These are phyloP conservation scores for Chrysoporthe cubensis DNA, from an alignment of 2,329 filamentous ascomycete species.

Conservation along the genomic window DNA sequence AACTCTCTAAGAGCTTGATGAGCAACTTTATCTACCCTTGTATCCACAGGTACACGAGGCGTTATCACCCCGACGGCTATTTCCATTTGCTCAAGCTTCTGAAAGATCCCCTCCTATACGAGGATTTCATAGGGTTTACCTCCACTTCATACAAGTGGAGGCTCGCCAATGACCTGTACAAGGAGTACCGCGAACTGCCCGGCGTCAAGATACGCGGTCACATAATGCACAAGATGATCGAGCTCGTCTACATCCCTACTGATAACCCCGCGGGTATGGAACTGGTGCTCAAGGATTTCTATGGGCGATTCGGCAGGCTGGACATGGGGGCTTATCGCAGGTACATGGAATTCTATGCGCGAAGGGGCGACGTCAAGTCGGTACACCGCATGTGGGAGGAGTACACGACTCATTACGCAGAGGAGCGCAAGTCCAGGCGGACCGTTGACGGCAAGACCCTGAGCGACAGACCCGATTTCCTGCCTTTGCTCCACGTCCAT, in stretches of 20 bases:
- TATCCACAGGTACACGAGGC: conserved; percentile 15
- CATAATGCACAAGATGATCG: conserved; percentile 51
- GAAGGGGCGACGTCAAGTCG: conserved; percentile 49
- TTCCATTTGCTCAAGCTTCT: conserved; percentile 46
- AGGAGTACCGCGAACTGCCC: conserved; percentile 49
- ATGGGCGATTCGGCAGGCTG: conserved; percentile 44
- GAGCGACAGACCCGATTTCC: conserved; percentile 16
- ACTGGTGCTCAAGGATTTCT: conserved; percentile 54
- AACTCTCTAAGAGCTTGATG: conserved; percentile 17
- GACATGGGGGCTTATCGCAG: conserved; percentile 51
- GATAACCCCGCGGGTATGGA: conserved; percentile 47
- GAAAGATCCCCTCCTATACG: conserved; percentile 45
- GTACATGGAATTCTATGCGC: conserved; percentile 54
- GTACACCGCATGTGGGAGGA: conserved; percentile 52
- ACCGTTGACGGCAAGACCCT: neutral
- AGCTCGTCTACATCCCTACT: conserved; percentile 43
- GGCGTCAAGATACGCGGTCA: conserved; percentile 41
- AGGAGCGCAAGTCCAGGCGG: conserved; percentile 15
- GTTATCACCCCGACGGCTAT: conserved; percentile 33
- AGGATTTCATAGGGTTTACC: conserved; percentile 45
- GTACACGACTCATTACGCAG: conserved; percentile 41
- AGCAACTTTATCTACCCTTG: conserved; percentile 22
- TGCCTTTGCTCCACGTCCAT: conserved; percentile 70
- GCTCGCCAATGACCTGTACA: conserved; percentile 49
- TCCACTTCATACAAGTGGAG: conserved; percentile 35